These are phyloP conservation scores for Albifimbria verrucaria DNA, from an alignment of 2,329 filamentous ascomycete species.

Conservation along the genomic window DNA sequence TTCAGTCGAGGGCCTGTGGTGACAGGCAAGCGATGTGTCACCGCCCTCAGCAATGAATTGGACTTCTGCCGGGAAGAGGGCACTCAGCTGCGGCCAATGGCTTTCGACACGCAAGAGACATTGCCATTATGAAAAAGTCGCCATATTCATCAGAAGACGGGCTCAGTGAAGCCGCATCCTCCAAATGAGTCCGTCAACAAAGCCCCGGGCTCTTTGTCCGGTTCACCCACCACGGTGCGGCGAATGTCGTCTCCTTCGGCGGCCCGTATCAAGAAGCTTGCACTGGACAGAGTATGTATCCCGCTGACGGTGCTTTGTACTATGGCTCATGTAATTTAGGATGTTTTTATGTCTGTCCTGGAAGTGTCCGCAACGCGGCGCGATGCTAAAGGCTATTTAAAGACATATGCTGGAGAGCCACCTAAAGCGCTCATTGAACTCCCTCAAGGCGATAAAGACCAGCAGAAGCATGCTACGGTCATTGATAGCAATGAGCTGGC, in stretches of 20 bases:
- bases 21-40: constrained; percentile 4
- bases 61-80: constrained; percentile 37
- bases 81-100: constrained; percentile 20
- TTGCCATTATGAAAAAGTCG: neutral
- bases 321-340: constrained; percentile 42
- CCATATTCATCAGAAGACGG: constrained; percentile 4
- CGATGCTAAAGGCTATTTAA: constrained; percentile 87
- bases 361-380: constrained; percentile 88
- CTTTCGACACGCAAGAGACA: constrained; percentile 1
- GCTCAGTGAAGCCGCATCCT: neutral
- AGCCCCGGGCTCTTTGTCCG: constrained; percentile 7
- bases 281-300: constrained; percentile 27
- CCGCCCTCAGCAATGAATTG: constrained; percentile 34
- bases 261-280: constrained; percentile 26
- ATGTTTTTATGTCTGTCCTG: constrained; percentile 82
- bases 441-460: constrained; percentile 34
- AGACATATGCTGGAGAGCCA: constrained; percentile 63
- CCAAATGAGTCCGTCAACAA: constrained; percentile 1
- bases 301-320: neutral
- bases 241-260: constrained; percentile 25
- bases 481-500: constrained; percentile 24
- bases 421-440: constrained; percentile 18
- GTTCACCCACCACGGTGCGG: constrained; percentile 16
- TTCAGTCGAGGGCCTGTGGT: constrained; percentile 3
- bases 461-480: constrained; percentile 8